Percentiles rank a stretch among this genome's conserved stretches.
These are phyloP conservation scores for Candida mattraensis DNA, from an alignment of 805 yeast genomes.

Conservation along the genomic window DNA sequence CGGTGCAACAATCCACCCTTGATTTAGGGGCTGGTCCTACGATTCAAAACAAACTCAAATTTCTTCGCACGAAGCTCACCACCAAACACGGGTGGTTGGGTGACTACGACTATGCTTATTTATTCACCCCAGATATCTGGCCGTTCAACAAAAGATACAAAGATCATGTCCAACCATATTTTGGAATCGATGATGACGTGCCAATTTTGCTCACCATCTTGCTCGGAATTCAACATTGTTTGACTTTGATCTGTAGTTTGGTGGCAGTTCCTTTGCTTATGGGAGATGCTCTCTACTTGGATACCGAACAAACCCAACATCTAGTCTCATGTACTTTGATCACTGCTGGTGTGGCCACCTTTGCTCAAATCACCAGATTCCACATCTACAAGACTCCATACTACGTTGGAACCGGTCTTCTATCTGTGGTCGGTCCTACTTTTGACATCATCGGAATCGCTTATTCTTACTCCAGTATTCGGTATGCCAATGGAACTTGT, in stretches of 20 bases:
- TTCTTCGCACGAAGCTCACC: constrained; percentile 4
- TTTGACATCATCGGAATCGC: constrained; percentile 78
- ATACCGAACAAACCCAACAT: constrained; percentile 46
- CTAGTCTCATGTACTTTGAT: constrained; percentile 67
- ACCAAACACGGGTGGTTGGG: constrained; percentile 65
- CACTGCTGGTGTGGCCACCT: constrained; percentile 60
- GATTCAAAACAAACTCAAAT: not conserved
- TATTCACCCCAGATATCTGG: constrained; percentile 64
- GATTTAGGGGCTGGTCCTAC: too few relatives aligned
- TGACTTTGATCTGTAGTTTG: constrained; percentile 82
- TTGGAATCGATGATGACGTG: constrained; percentile 67
- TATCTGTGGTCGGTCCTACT: constrained; percentile 81
- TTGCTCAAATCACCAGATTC: constrained; percentile 70
- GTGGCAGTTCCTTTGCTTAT: constrained; percentile 76
- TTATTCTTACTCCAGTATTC: constrained; percentile 59
- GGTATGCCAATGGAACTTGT: constrained; percentile 66
- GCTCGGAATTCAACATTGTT: constrained; percentile 75
- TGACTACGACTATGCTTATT: constrained; percentile 71
- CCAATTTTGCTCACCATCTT: constrained; percentile 66
- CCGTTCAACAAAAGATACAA: constrained; percentile 53
- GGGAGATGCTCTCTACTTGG: constrained; percentile 54
- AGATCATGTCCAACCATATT: constrained; percentile 64
- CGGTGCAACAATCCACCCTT: too few relatives aligned
- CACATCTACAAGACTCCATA: constrained; percentile 63
- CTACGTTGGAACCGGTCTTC: constrained; percentile 74